Evolutionary conservation across 2,329 filamentous ascomycete genomes (phyloP).

Genomic region (Colletotrichum tofieldiae): DNA sequence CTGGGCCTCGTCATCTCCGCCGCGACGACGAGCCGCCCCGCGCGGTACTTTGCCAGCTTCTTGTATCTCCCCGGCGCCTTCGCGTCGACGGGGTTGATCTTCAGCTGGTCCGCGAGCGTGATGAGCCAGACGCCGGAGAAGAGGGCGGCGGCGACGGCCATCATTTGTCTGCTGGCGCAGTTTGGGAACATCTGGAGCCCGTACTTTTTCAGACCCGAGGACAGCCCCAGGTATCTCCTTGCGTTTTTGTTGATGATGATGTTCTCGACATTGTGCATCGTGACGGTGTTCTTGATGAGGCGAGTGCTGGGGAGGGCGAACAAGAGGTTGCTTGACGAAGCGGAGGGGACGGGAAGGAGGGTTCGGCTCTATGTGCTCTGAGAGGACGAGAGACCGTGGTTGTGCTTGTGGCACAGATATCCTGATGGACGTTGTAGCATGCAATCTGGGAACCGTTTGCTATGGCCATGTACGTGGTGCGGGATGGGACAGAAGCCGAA

Average conservation of each 20-base stretch:
- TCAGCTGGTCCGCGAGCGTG: constrained; percentile 53
- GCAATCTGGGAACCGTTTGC: not conserved
- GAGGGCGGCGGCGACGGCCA: constrained; percentile 53
- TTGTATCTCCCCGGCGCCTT: constrained; percentile 49
- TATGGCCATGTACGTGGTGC: not conserved
- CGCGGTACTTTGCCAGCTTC: constrained; percentile 61
- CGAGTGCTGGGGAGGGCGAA: constrained; percentile 32
- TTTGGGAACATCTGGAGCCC: constrained; percentile 58
- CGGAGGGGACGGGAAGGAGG: constrained; percentile 27
- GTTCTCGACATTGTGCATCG: constrained; percentile 28
- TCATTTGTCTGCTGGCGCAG: constrained; percentile 56
- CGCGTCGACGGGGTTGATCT: constrained; percentile 52
- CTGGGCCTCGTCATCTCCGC: constrained; percentile 73
- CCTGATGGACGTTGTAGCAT: not conserved
- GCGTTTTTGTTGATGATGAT: constrained; percentile 48
- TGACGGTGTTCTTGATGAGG: constrained; percentile 35
- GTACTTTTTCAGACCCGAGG: constrained; percentile 54
- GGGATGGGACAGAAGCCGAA: not conserved
- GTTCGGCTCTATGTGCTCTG: constrained; percentile 27
- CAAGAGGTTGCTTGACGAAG: constrained; percentile 19
- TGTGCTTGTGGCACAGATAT: not conserved
- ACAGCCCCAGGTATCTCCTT: constrained; percentile 49
- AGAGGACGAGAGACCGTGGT: not conserved
- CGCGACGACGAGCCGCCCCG: constrained; percentile 66
- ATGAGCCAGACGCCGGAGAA: constrained; percentile 57